Evolutionary conservation across 805 yeast species (phyloP), one percentile per base, ranked within the genome.

Genomic region (Saccharomycopsis schoenii): DNA sequence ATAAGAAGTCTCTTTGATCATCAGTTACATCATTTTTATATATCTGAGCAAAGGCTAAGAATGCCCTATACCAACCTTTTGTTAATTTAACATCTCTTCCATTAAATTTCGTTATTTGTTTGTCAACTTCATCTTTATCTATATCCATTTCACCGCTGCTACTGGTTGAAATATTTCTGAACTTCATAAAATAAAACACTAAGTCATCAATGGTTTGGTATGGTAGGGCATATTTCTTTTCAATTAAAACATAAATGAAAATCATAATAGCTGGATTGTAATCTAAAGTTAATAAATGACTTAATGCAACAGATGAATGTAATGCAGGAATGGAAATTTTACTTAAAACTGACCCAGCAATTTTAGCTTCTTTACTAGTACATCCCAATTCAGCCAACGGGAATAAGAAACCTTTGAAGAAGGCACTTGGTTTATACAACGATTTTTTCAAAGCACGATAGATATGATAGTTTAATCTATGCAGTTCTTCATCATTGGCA

Each of bases 1-100:
- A 75, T 63, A 94, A 76, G 73, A 93, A 90, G 68, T 94, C 99
- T 71, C 97, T 82, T 78, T 94, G 99, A 71, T 94, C 99, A 68
- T 90, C 97, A n/a, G 99, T 94, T 62, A 94, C 89, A 77, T 94
- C 99, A 70, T 94, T 93, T 73, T 93, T 94, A 72, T 94, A 94
- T 66, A 97, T 81, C 76, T 92, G 97, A 41, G 97, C 96, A 76
- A 94, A 94, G 1, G 94, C 86, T 61, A 94, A 78, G 70, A 94
- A 88, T 1, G 97, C 93, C 72, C 93, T 96, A 72, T 96, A 98
- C 98, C 99, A 94, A 42, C 93, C 93, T 17, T 94, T 88, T 8
- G 99, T 98, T 70, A 94, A 79, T 57, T 81, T 81, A 29, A 86
- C 84, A 11, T 66, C 68, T 57, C 68, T 67, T 19, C 54, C 67